Evolutionary conservation across 2,329 filamentous ascomycete species (phyloP), one percentile per base, ranked within the genome.

Genomic region (Nothophoma quercina): DNA sequence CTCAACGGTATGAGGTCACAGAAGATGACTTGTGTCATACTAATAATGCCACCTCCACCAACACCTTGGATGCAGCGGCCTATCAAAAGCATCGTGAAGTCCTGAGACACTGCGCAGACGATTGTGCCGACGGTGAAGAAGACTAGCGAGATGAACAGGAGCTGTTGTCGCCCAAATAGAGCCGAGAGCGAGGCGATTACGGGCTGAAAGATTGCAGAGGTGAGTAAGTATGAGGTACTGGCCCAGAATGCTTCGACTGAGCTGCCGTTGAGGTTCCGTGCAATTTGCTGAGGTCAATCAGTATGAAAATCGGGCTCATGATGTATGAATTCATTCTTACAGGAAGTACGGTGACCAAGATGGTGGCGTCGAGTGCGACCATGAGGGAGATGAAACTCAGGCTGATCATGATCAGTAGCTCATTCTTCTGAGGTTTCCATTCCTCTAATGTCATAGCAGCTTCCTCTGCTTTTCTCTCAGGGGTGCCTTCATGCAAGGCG

Each of bases 161-260:
- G 28, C 28, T 29, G 28, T 29, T 29, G 28, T 9, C 28, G 28
- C 12, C 28, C 28, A n/a, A 12, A 84, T 5, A 82, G 68, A 41
- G 81, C 72, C 10, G 78, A 74, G 0, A 80, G 48, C 4, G 60
- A 61, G 3, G 60, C 65, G 10, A 68, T 64, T 13, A 74, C 70
- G 34, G 83, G 85, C 60, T 86, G 82, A 35, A 84, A 78, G 21
- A 86, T 82, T 0, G 87, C 85, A 50, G 83, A 85, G 4, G 86
- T 83, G 5, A 91, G 79, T 4, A 91, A 76, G 59, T 88, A 91
- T 12, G 84, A 85, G 4, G 87, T 89, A 2, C 87, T 88, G 8
- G 85, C 82, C 88, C 87, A 90, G 64, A 89, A 90, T 0, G 85
- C 84, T 70, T 89, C 62, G 16, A 54, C 51, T 1, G 65, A 51